These are phyloP conservation scores for Ganoderma meredithae DNA, from an alignment of 1,284 basidiomycete genomes.

Conservation along the genomic window DNA sequence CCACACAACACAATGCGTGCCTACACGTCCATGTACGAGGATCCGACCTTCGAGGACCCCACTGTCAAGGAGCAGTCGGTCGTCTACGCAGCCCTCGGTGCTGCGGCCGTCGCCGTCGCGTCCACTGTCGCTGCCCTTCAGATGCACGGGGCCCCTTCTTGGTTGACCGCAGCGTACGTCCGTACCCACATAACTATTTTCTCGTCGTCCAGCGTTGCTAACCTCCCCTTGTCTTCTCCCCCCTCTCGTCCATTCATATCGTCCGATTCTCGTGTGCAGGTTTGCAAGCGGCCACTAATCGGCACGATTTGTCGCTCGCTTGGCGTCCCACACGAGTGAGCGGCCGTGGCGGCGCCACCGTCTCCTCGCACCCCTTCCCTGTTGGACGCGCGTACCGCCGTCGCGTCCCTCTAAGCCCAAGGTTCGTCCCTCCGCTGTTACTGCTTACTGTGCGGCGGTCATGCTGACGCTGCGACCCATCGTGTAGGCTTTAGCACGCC, in stretches of 20 bases:
- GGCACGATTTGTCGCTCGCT: slow-evolving; percentile 20
- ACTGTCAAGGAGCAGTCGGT: slow-evolving; percentile 30
- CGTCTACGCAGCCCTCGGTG: slow-evolving; percentile 27
- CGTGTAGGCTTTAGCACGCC: slow-evolving; percentile 2
- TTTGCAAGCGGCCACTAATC: slow-evolving; percentile 30
- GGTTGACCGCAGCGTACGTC: slow-evolving; percentile 35
- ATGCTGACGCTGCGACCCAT: not conserved
- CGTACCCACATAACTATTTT: slow-evolving; percentile 11
- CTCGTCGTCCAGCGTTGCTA: slow-evolving; percentile 6
- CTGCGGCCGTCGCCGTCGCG: slow-evolving; percentile 32
- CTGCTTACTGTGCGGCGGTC: not conserved
- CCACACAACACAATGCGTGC: slow-evolving; percentile 28
- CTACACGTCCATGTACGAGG: slow-evolving; percentile 30
- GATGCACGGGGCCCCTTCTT: slow-evolving; percentile 23
- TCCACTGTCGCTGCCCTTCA: slow-evolving; percentile 33
- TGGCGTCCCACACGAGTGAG: slow-evolving; percentile 15
- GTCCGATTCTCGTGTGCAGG: slow-evolving; percentile 12
- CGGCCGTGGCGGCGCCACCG: not conserved
- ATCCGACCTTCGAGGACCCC: slow-evolving; percentile 30
- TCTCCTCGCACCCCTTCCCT: not conserved
- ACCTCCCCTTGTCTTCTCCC: not conserved
- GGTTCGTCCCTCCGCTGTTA: not conserved
- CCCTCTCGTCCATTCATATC: not conserved
- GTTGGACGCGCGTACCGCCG: not conserved
- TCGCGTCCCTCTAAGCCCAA: not conserved